These are phyloP conservation scores for Proliferodiscus dingleyae DNA, from an alignment of 2,329 filamentous ascomycete species.

Conservation along the genomic window DNA sequence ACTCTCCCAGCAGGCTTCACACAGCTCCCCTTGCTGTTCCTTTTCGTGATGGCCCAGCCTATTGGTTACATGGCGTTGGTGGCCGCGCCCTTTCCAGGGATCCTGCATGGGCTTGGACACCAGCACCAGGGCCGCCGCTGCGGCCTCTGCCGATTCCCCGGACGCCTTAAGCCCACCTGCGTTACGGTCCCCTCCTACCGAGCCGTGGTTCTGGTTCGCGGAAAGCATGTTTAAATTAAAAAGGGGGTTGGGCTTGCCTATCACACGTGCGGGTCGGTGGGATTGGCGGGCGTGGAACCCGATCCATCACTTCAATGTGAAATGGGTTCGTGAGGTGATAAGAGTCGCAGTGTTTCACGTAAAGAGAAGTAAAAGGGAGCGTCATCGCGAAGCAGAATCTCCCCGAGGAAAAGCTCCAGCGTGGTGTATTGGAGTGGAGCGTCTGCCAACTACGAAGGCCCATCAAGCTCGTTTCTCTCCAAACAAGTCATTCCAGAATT, in stretches of 20 bases:
- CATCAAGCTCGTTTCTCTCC: conserved; percentile 18
- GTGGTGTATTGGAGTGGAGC: too few species aligned
- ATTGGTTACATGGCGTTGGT: conserved; percentile 4
- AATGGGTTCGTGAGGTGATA: too few species aligned
- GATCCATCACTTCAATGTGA: too few species aligned
- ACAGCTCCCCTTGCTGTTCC: conserved; percentile 1
- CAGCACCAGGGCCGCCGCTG: neutral
- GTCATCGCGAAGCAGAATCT: too few species aligned
- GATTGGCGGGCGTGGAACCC: neutral
- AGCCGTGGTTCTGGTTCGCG: neutral
- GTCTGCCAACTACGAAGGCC: too few species aligned
- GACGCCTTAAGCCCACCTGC: neutral
- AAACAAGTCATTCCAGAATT: conserved; percentile 84
- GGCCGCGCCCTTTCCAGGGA: neutral
- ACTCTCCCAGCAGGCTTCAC: neutral
- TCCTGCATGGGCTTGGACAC: neutral
- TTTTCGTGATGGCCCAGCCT: conserved; percentile 3
- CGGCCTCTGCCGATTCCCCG: conserved; percentile 10
- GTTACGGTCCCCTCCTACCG: neutral
- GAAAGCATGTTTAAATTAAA: neutral
- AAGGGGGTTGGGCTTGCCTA: neutral
- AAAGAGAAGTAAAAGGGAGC: too few species aligned
- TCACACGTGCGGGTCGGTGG: neutral
- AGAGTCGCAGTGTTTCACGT: too few species aligned
- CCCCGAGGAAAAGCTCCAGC: too few species aligned